These are phyloP conservation scores for Lyophyllum shimeji DNA, from an alignment of 768 basidiomycete genomes.

Conservation along the genomic window DNA sequence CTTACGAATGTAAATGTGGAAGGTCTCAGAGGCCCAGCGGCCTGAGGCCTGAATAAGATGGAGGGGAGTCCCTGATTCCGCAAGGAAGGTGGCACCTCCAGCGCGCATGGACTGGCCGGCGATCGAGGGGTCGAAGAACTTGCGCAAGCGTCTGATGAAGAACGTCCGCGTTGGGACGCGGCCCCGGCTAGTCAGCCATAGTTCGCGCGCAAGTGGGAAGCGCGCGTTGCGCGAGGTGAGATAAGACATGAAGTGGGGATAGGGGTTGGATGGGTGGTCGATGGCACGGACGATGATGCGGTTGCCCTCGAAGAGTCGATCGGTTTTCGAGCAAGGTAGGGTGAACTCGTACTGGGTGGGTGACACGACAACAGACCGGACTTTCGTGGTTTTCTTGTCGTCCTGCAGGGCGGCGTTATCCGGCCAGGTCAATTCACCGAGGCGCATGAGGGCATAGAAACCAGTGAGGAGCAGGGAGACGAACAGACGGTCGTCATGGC, in stretches of 20 bases:
- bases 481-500: no score
- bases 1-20: constrained; percentile 24
- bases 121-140: constrained; percentile 8
- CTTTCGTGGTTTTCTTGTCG: no score
- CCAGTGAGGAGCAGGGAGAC: no score
- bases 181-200: constrained; percentile 17
- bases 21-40: constrained; percentile 32
- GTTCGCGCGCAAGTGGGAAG: constrained; percentile 1
- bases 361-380: no score
- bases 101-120: constrained; percentile 38
- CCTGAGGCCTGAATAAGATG: constrained; percentile 31
- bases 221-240: background rate
- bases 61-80: constrained; percentile 23
- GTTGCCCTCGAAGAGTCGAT: no score
- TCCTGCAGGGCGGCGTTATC: no score
- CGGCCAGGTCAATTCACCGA: no score
- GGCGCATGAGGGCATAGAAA: no score
- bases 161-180: constrained; percentile 11
- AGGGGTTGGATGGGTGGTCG: background rate
- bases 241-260: background rate
- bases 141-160: background rate
- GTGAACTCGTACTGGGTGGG: no score
- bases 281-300: no score
- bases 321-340: no score
- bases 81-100: constrained; percentile 35